Conservation (phyloP, 495 filamentous ascomycete species). For the Annulohypoxylon maeteangense region DNA sequence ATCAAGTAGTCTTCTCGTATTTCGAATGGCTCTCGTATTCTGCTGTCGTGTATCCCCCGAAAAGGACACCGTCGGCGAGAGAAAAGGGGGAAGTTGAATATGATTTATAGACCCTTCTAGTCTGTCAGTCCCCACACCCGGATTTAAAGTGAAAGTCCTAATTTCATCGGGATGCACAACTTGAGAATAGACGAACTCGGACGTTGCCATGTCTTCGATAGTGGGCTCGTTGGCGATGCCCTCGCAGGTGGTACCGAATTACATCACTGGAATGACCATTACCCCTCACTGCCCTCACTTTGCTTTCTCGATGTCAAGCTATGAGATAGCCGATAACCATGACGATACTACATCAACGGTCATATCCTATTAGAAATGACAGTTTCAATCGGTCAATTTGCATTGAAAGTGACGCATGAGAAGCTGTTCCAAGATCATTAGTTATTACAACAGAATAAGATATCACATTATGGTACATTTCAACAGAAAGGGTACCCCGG, state of each 20-base stretch:
- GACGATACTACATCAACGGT: not conserved
- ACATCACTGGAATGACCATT: not conserved
- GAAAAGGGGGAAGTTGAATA: slow-evolving; percentile 2
- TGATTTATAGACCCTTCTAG: slow-evolving; percentile 24
- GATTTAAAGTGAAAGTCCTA: slow-evolving; percentile 12
- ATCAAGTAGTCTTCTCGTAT: slow-evolving; percentile 23
- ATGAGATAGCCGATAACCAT: not conserved
- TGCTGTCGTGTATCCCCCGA: not conserved
- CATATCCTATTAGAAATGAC: not conserved
- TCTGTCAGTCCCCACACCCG: not conserved
- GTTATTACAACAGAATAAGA: no score
- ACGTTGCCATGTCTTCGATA: not conserved
- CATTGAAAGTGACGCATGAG: not conserved
- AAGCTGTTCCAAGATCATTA: not conserved
- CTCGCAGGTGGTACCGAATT: not conserved
- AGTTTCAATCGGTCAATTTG: not conserved
- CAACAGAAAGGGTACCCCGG: no score
- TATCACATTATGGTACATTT: no score
- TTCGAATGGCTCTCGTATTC: slow-evolving; percentile 3
- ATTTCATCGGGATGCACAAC: slow-evolving; percentile 21
- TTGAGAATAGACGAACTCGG: slow-evolving; percentile 9
- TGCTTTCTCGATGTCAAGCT: not conserved
- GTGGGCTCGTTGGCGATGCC: not conserved
- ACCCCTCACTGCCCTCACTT: not conserved
- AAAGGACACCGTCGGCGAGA: slow-evolving; percentile 5